Conservation (phyloP, 495 filamentous ascomycete species). For the Saxophila tyrrhenica region DNA sequence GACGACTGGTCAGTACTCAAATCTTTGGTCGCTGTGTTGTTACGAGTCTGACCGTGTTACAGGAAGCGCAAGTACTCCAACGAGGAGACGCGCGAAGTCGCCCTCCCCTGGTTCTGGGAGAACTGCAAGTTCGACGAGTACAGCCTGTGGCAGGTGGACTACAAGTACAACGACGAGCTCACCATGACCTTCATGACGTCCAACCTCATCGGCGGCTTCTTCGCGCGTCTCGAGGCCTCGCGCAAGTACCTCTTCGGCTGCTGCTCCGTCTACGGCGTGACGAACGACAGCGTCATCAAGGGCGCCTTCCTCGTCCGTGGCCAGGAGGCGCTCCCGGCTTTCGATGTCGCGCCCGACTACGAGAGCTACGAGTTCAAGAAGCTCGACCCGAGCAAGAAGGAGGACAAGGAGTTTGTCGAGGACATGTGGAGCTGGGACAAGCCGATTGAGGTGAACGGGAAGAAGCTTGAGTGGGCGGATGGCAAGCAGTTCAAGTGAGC, state of each 20-base stretch:
- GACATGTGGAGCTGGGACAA: conserved; percentile 86
- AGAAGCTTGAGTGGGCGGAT: conserved; percentile 66
- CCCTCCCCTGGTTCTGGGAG: conserved; percentile 96
- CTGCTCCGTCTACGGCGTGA: conserved; percentile 74
- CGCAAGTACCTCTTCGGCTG: conserved; percentile 98
- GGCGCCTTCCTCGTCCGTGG: conserved; percentile 93
- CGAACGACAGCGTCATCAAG: conserved; percentile 76
- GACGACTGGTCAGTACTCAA: conserved; percentile 58
- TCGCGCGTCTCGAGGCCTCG: conserved; percentile 89
- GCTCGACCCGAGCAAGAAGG: conserved; percentile 75
- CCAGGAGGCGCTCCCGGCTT: conserved; percentile 72
- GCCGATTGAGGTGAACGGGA: conserved; percentile 63
- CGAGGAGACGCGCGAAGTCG: conserved; percentile 67
- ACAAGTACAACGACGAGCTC: conserved; percentile 98
- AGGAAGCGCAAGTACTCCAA: conserved; percentile 96
- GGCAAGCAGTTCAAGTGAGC: conserved; percentile 98
- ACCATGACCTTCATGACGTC: conserved; percentile 95
- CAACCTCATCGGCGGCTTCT: conserved; percentile 95
- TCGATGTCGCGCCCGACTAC: conserved; percentile 92
- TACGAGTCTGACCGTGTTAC: background rate
- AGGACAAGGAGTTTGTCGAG: conserved; percentile 74
- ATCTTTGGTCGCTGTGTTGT: background rate
- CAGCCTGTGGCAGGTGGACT: conserved; percentile 81
- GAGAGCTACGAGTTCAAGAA: conserved; percentile 94
- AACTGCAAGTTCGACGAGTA: conserved; percentile 85